These are phyloP conservation scores for Hortiboletus campestris DNA, from an alignment of 768 basidiomycete species.

Conservation along the genomic window DNA sequence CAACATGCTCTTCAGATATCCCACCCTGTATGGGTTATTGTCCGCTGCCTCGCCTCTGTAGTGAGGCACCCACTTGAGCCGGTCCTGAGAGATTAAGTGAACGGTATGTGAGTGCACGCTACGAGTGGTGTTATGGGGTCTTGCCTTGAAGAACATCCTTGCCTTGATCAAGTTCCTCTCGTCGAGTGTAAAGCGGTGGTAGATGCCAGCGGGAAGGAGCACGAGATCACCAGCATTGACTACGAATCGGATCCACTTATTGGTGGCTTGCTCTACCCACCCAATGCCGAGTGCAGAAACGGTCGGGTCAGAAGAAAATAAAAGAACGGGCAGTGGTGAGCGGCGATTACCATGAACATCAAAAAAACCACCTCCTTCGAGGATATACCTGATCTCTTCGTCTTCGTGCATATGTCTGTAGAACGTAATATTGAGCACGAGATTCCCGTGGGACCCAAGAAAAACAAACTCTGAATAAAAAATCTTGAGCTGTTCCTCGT, in stretches of 20 bases:
- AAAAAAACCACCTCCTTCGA: constrained; percentile 84
- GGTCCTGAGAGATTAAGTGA: constrained; percentile 54
- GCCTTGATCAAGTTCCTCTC: constrained; percentile 68
- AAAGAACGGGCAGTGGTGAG: too few relatives aligned
- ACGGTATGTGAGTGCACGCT: neutral
- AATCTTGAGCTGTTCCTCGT: constrained; percentile 75
- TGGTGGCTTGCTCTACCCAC: constrained; percentile 57
- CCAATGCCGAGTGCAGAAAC: too few relatives aligned
- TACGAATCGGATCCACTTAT: constrained; percentile 79
- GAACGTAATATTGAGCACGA: neutral
- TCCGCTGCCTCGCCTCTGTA: constrained; percentile 65
- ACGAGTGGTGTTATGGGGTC: constrained; percentile 1
- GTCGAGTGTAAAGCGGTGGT: constrained; percentile 92
- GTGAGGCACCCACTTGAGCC: constrained; percentile 86
- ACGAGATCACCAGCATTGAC: constrained; percentile 78
- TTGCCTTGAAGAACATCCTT: constrained; percentile 80
- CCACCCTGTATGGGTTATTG: constrained; percentile 54
- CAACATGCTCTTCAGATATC: constrained; percentile 52
- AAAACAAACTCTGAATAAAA: constrained; percentile 75
- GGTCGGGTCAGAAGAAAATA: neutral
- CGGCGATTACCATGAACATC: constrained; percentile 72
- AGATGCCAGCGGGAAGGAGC: constrained; percentile 86
- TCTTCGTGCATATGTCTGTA: constrained; percentile 90
- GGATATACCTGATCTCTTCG: constrained; percentile 89
- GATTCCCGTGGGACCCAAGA: too few relatives aligned